Base-by-base conservation (phyloP, 495 filamentous ascomycete species). In the Parathielavia hyrcaniae region DNA sequence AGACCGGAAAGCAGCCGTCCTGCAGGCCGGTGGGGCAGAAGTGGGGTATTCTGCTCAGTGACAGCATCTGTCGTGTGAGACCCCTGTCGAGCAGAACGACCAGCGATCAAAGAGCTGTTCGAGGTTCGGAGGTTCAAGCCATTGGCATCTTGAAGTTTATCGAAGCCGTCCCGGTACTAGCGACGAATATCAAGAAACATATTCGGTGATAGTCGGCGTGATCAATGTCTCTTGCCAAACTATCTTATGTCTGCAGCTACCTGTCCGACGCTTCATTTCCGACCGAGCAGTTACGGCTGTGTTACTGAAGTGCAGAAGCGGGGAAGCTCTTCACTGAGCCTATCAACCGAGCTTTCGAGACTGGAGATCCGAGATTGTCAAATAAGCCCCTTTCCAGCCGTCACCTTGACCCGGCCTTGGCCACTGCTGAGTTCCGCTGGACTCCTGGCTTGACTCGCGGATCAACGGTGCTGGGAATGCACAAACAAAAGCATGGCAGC, bases 11-110 rank as follows among this genome's bases (percentile, higher is more conserved):
- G 19, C 35, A 40, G 35, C 50, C 50, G 48, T 36, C 20, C 35
- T 52, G 50, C 35, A 40, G 36, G 7, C 19, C 23, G n/a, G 50
- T 53, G 50, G 50, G 50, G 16, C 50, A 19, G 14, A 32, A 38
- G 50, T 53, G 50, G 50, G 38, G 50, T 52, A 52, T 23, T 8
- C 48, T 50, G 48, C 48, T 50, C 47, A 20, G 47, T 50, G 47
- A 50, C 47, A 50, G 16, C 47, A 50, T 35, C 30, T n/a, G n/a
- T 35, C 16, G 32, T 35, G 47, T 11, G 30, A 34, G n/a, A 50
- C 47, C 46, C 23, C 16, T 50, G n/a, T 36, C 32, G 9, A 36
- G 48, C n/a, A 38, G 32, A 20, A 50, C 48, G 48, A 50, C 48
- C 48, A 36, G n/a, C 44, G n/a, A 26, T 47, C 44, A 30, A 14